These are phyloP conservation scores for Coniosporium apollinis DNA, from an alignment of 495 filamentous ascomycete species.

Conservation along the genomic window DNA sequence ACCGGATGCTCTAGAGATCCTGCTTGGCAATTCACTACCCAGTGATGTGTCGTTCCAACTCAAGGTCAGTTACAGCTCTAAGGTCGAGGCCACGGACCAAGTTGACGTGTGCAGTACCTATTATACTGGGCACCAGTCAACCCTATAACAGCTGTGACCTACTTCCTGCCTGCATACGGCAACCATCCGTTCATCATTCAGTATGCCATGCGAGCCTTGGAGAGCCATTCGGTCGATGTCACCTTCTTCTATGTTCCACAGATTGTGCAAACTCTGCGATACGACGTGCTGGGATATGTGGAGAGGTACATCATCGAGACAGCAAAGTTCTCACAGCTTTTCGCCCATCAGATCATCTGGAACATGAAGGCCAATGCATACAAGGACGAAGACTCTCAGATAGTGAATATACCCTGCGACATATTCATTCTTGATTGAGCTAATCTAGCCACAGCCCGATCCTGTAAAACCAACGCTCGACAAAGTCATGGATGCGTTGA, in stretches of 20 bases:
- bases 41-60: conserved; percentile 67
- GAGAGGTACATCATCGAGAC: conserved; percentile 95
- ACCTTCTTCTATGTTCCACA: conserved; percentile 99
- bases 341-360: conserved; percentile 99
- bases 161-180: conserved; percentile 83
- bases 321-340: conserved; percentile 85
- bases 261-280: conserved; percentile 90
- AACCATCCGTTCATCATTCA: conserved; percentile 91
- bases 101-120: conserved; percentile 50
- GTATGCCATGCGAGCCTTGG: conserved; percentile 90
- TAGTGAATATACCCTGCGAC: conserved; percentile 38
- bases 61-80: conserved; percentile 41
- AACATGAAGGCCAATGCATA: conserved; percentile 99
- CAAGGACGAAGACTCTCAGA: conserved; percentile 84
- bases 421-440: neutral
- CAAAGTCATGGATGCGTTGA: conserved; percentile 68
- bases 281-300: conserved; percentile 86
- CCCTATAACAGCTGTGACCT: conserved; percentile 79
- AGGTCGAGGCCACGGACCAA: no score
- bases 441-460: conserved; percentile 49
- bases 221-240: conserved; percentile 83
- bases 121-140: conserved; percentile 91
- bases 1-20: conserved; percentile 62
- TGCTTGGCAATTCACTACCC: conserved; percentile 62
- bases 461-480: conserved; percentile 85